Conservation (phyloP, 2,329 filamentous ascomycete species). For the Trichophyton verrucosum region DNA sequence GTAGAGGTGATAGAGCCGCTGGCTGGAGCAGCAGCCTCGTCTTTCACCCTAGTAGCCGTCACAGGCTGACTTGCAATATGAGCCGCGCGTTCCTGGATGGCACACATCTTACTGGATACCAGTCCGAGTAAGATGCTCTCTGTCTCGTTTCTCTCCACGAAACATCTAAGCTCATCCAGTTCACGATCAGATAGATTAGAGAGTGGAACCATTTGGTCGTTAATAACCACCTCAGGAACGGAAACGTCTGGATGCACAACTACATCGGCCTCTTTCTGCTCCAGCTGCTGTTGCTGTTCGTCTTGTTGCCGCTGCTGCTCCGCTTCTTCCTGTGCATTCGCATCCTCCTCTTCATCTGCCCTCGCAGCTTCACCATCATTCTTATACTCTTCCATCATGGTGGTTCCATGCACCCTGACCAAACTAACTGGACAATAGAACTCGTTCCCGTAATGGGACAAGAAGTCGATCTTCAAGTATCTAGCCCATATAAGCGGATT, state of each 20-base stretch:
- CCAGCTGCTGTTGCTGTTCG: slow-evolving; percentile 15
- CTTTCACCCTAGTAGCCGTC: background rate
- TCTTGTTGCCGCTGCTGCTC: slow-evolving; percentile 15
- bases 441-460: slow-evolving; percentile 90
- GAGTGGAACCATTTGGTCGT: background rate
- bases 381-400: slow-evolving; percentile 89
- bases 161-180: slow-evolving; percentile 7
- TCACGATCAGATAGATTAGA: slow-evolving; percentile 6
- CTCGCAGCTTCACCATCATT: slow-evolving; percentile 62
- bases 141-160: slow-evolving; percentile 10
- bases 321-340: slow-evolving; percentile 30
- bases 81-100: slow-evolving; percentile 5
- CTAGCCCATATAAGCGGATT: slow-evolving; percentile 93
- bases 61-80: background rate
- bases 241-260: background rate
- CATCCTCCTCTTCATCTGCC: slow-evolving; percentile 49
- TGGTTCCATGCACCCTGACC: slow-evolving; percentile 79
- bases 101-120: slow-evolving; percentile 9
- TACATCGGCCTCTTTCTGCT: background rate
- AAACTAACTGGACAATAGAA: slow-evolving; percentile 92
- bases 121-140: slow-evolving; percentile 10
- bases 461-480: slow-evolving; percentile 81
- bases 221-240: background rate
- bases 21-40: background rate
- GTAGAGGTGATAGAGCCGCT: background rate